phyloP scores from a whole-genome alignment of 441 rosid genomes.

The Kokia cookei region DNA sequence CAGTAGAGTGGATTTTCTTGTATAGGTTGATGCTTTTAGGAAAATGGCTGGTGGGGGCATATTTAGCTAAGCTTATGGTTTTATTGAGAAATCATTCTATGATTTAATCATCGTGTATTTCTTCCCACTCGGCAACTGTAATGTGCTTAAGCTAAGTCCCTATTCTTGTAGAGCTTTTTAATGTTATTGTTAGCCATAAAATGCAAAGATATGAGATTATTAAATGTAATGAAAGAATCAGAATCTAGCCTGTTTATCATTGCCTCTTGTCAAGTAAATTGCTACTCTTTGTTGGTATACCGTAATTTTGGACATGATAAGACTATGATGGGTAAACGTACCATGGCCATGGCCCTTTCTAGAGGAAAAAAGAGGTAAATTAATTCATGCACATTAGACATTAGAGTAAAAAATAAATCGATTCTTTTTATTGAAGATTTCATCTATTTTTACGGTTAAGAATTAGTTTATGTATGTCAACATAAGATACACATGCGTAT shows the following conservation, averaged over 20 bases:
- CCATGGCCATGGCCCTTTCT: no score
- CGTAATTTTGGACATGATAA: no score
- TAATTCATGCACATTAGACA: no score
- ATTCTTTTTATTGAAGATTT: no score
- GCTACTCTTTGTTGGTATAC: no score
- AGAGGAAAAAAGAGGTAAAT: no score
- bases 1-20: slow-evolving; percentile 22
- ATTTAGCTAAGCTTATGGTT: slow-evolving; percentile 20
- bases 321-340: no score
- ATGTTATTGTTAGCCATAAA: slow-evolving; percentile 17
- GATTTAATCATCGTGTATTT: slow-evolving; percentile 17
- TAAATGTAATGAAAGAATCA: slow-evolving; percentile 12
- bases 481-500: no score
- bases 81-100: slow-evolving; percentile 9
- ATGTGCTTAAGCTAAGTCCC: slow-evolving; percentile 11
- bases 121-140: slow-evolving; percentile 18
- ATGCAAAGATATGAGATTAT: neutral
- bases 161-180: slow-evolving; percentile 32
- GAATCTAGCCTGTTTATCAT: neutral
- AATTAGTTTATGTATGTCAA: no score
- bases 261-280: neutral
- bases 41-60: slow-evolving; percentile 18
- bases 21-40: slow-evolving; percentile 32
- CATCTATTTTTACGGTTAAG: no score
- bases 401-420: no score